phyloP scores from a whole-genome alignment of 1,284 basidiomycete species.

The Ganoderma multipileum region DNA sequence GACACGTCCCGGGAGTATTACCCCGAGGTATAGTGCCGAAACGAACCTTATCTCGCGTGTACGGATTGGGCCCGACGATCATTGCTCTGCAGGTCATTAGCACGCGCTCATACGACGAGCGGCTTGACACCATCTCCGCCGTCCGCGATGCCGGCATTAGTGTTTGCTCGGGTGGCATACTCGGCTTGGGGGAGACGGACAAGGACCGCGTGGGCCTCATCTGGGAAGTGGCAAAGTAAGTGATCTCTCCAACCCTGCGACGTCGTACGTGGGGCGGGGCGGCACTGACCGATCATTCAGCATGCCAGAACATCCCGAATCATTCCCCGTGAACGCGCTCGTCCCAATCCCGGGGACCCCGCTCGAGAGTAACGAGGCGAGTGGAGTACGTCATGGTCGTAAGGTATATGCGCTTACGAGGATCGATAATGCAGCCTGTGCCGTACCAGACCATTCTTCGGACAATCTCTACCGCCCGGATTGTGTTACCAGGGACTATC shows the following conservation, averaged over 20 bases:
- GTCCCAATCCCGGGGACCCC: conserved; percentile 81
- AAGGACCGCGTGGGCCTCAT: conserved; percentile 93
- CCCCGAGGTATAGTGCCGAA: conserved; percentile 65
- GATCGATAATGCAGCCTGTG: conserved; percentile 62
- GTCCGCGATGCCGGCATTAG: conserved; percentile 96
- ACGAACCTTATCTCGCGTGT: neutral
- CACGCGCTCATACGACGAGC: conserved; percentile 93
- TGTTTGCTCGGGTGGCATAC: conserved; percentile 96
- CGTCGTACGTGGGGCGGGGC: neutral
- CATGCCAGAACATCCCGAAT: conserved; percentile 95
- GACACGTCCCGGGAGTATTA: conserved; percentile 99
- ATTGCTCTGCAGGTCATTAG: conserved; percentile 80
- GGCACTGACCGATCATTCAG: conserved; percentile 47
- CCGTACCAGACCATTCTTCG: conserved; percentile 87
- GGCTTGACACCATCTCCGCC: conserved; percentile 87
- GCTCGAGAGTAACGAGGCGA: conserved; percentile 74
- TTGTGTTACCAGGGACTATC: conserved; percentile 92
- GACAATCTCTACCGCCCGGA: conserved; percentile 94
- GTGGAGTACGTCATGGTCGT: conserved; percentile 7
- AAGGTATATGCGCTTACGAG: conserved; percentile 4
- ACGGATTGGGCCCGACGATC: conserved; percentile 10
- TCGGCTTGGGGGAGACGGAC: conserved; percentile 94
- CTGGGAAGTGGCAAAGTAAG: conserved; percentile 90
- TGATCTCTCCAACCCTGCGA: conserved; percentile 16
- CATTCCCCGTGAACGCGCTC: conserved; percentile 97